A percentile compares a stretch with the other conserved stretches of the same genome.
phyloP scores from a whole-genome alignment of 129 eudicot species.

The Deinandra increscens region DNA sequence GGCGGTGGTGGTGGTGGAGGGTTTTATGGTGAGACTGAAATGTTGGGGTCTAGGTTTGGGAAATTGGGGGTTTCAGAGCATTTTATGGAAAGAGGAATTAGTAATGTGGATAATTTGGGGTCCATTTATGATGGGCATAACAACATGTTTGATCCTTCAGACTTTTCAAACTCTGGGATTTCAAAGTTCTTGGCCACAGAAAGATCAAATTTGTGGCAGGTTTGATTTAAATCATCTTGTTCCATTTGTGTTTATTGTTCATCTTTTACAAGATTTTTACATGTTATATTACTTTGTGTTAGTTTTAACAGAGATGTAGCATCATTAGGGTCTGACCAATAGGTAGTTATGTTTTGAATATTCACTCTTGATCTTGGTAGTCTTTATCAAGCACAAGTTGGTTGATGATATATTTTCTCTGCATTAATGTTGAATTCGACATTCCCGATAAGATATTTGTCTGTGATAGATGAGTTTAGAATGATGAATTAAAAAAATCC shows the following conservation, averaged over 20 bases:
- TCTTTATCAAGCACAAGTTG: constrained; percentile 31
- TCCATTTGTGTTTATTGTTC: constrained; percentile 3
- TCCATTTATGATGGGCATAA: constrained; percentile 41
- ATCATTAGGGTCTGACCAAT: background rate
- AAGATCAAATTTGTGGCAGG: constrained; percentile 77
- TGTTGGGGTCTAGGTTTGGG: constrained; percentile 24
- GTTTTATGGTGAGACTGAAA: background rate
- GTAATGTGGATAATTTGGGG: constrained; percentile 50
- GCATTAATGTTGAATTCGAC: background rate
- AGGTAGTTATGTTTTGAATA: background rate
- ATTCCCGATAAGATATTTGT: background rate
- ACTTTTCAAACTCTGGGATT: constrained; percentile 44
- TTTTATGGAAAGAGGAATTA: constrained; percentile 42
- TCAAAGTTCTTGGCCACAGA: constrained; percentile 70
- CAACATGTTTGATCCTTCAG: constrained; percentile 44
- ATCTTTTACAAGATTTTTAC: constrained; percentile 2
- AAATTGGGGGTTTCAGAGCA: constrained; percentile 41
- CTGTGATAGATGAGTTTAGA: background rate
- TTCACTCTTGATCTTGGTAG: constrained; percentile 20
- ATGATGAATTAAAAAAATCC: background rate
- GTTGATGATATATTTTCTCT: background rate
- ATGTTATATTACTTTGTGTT: constrained; percentile 6
- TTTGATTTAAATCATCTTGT: constrained; percentile 34
- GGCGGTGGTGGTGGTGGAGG: background rate
- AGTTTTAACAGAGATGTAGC: background rate